Base-by-base conservation (phyloP, 495 filamentous ascomycete genomes). In the Xeromyces bisporus region DNA sequence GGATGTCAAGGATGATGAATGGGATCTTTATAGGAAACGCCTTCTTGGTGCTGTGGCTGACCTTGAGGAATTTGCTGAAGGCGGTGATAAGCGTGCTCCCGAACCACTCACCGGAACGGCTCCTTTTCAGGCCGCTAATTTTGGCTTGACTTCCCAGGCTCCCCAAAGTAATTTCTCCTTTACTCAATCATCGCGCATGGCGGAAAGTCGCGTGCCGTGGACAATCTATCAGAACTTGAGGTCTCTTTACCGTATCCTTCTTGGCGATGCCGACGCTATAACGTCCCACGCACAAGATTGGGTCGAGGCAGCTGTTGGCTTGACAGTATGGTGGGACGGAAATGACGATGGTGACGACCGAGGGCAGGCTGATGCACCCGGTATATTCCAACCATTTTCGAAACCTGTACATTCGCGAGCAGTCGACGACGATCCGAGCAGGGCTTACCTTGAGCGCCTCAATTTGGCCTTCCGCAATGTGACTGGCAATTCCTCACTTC, bases 281-380 rank as follows among this genome's bases (percentile, higher is more conserved):
- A 58, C 85, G 21, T 64, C 67, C 18, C 56, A 66, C 28, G 62
- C 82, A 7, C 66, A 79, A 40, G 82, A 89, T 48, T 94, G 84
- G 85, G 64, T 84, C 27, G 86, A 94, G 52, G 83, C 82, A 0
- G 76, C 77, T 1, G 52, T 91, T 29, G 76, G 72, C 3, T 52
- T 92, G 27, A 77, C 82, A 7, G 73, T 75, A 0, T 93, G 85
- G 85, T 91, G 84, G 82, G 73, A 84, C 48, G 80, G 85, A 21
- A 68, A 79, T 10, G 73, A 75, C 31, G 64, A 75, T 11, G 48
- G 45, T 7, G 46, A 46, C 8, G 23, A 40, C 10, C n/a, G n/a
- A n/a, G n/a, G n/a, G n/a, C 34, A 48, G 0, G 32, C 24, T 13
- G 23, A 43, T 10, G 42, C 6, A 3, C 18, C 6, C n/a, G 21